Evolutionary conservation across 2,329 filamentous ascomycete species (phyloP).

Genomic region (Colletotrichum limetticola): DNA sequence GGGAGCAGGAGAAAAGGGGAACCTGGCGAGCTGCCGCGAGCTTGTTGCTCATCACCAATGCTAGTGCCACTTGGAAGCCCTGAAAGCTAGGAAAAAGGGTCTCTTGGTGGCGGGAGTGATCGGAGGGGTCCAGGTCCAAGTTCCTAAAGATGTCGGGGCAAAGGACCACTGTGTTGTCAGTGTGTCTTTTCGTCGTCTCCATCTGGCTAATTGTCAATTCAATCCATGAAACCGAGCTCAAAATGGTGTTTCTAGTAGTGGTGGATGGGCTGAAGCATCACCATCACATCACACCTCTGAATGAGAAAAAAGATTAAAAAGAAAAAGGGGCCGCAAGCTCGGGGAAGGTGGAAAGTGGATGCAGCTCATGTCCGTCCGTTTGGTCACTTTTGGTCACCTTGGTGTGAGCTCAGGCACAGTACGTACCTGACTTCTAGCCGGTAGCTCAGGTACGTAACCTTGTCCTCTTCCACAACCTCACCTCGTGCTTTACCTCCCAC

Average conservation of each 20-base stretch:
- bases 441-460: neutral
- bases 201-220: conserved; percentile 12
- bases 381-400: neutral
- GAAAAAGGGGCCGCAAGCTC: conserved; percentile 25
- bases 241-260: conserved; percentile 2
- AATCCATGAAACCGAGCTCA: conserved; percentile 13
- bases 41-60: conserved; percentile 23
- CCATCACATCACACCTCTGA: conserved; percentile 13
- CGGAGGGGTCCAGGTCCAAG: conserved; percentile 12
- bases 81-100: neutral
- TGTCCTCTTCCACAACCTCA: neutral
- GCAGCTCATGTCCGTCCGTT: conserved; percentile 25
- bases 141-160: neutral
- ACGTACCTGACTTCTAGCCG: neutral
- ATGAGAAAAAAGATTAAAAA: conserved; percentile 21
- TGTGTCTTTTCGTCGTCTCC: conserved; percentile 6
- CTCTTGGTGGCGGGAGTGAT: conserved; percentile 16
- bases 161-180: neutral
- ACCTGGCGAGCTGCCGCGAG: conserved; percentile 20
- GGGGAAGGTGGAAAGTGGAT: conserved; percentile 35
- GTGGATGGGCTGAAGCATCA: conserved; percentile 17
- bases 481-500: neutral
- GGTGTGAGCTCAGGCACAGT: neutral
- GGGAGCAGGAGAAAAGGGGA: conserved; percentile 25
- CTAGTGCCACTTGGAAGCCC: conserved; percentile 10